phyloP scores from a whole-genome alignment of 176 grass and related monocot species.

The Lolium rigidum region DNA sequence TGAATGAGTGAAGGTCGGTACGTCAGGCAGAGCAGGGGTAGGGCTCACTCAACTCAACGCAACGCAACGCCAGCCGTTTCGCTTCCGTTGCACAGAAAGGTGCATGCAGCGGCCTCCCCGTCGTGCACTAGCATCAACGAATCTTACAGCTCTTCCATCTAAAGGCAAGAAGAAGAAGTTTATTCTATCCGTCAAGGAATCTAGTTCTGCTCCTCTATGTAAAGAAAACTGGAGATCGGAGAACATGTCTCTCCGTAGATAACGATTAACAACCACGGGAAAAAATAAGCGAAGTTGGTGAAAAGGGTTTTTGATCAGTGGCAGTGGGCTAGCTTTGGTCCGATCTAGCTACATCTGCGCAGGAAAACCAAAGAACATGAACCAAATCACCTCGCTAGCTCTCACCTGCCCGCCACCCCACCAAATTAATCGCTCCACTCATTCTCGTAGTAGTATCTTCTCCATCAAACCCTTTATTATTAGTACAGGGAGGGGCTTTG shows the following conservation, averaged over 20 bases:
- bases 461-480: neutral
- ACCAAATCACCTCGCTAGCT: constrained; percentile 24
- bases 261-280: neutral
- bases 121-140: neutral
- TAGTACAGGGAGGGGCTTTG: neutral
- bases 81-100: constrained; percentile 39
- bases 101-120: neutral
- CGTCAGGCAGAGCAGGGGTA: too few relatives aligned
- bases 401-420: constrained; percentile 21
- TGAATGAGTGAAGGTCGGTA: neutral
- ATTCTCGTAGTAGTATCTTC: neutral
- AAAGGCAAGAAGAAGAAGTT: neutral
- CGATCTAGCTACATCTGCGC: neutral
- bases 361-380: constrained; percentile 16
- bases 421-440: constrained; percentile 6
- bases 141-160: neutral
- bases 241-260: too few relatives aligned
- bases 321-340: neutral
- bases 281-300: neutral
- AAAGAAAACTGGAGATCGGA: neutral
- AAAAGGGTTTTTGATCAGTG: neutral
- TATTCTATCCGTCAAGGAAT: neutral
- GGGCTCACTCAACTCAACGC: neutral
- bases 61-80: neutral
- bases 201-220: neutral